Evolutionary conservation across 75 land plant genomes (phyloP).

Genomic region (Cunninghamia lanceolata): DNA sequence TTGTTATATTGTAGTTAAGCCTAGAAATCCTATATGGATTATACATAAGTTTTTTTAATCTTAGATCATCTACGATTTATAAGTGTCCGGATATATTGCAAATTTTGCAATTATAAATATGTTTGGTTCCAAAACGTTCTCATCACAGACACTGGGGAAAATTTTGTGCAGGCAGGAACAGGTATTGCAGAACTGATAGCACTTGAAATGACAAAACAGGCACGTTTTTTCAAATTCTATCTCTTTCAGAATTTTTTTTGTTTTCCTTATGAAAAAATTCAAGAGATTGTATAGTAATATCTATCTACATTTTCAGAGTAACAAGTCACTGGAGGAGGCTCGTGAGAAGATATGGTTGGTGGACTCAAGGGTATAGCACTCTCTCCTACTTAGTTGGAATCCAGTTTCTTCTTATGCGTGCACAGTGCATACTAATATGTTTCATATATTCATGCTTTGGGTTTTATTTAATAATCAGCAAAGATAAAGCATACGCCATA

Average conservation of each 20-base stretch:
- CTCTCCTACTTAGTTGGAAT: not conserved
- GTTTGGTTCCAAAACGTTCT: not conserved
- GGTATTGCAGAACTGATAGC: constrained; percentile 90
- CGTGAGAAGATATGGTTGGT: constrained; percentile 86
- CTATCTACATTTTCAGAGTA: constrained; percentile 50
- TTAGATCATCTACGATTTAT: not conserved
- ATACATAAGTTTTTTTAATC: not conserved
- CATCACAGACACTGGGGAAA: not conserved
- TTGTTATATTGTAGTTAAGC: not conserved
- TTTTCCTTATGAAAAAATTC: constrained; percentile 7
- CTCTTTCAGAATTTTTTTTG: not conserved
- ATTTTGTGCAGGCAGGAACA: constrained; percentile 63
- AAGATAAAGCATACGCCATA: not conserved
- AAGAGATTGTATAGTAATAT: constrained; percentile 11
- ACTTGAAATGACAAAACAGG: constrained; percentile 71
- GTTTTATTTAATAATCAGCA: not conserved
- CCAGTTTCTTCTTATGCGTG: not conserved
- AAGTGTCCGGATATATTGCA: not conserved
- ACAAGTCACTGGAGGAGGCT: constrained; percentile 59
- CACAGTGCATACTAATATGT: not conserved
- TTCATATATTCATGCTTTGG: not conserved
- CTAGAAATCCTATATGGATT: not conserved
- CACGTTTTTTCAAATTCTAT: not conserved
- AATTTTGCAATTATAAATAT: not conserved
- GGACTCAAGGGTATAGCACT: constrained; percentile 74